Conservation (phyloP, 768 basidiomycete genomes). For the Cyathus striatus region DNA sequence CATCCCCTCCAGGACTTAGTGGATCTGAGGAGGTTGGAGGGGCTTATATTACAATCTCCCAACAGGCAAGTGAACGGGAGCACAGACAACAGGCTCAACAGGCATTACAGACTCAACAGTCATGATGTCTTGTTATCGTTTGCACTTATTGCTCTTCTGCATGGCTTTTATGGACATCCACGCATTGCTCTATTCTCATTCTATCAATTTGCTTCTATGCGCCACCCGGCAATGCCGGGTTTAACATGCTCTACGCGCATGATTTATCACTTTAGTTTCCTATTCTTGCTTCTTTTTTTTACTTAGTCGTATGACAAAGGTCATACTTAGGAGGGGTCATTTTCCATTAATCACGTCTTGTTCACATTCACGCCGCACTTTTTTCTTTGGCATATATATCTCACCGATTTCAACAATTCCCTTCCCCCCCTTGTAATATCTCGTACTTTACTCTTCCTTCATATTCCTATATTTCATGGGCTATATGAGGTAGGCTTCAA, state of each 20-base stretch:
- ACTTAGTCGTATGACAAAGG: constrained; percentile 12
- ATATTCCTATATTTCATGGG: constrained; percentile 9
- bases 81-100: constrained; percentile 39
- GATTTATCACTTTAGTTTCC: not conserved
- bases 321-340: constrained; percentile 19
- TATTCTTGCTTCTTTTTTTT: not conserved
- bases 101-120: constrained; percentile 21
- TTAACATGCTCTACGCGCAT: too few species aligned
- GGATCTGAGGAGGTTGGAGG: constrained; percentile 71
- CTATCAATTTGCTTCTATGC: not conserved
- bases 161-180: constrained; percentile 5
- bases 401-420: constrained; percentile 6
- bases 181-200: not conserved
- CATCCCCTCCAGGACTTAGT: constrained; percentile 66
- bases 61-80: constrained; percentile 71
- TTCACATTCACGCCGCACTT: constrained; percentile 1
- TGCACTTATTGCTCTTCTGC: not conserved
- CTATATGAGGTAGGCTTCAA: too few species aligned
- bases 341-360: constrained; percentile 12
- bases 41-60: constrained; percentile 83
- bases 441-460: constrained; percentile 20
- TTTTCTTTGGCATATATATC: not conserved
- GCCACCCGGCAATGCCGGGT: too few species aligned
- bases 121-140: constrained; percentile 1
- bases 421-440: constrained; percentile 25